phyloP scores from a whole-genome alignment of 1,139 yeast species.

The Debaryomyces nepalensis region DNA sequence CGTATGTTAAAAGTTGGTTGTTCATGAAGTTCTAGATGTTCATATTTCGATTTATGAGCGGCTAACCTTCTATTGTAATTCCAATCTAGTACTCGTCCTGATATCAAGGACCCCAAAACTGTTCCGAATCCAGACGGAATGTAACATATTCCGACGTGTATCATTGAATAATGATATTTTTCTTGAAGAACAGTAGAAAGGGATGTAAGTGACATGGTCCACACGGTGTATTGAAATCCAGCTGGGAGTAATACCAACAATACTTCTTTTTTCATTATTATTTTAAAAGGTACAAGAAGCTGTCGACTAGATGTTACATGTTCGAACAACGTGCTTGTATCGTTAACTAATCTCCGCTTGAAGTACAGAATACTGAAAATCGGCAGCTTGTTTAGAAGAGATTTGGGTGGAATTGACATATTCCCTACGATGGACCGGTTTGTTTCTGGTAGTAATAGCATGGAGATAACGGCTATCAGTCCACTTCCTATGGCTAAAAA shows the following conservation, averaged over 20 bases:
- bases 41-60: constrained; percentile 24
- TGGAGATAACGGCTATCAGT: constrained; percentile 28
- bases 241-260: constrained; percentile 34
- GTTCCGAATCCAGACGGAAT: constrained; percentile 45
- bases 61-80: constrained; percentile 29
- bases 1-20: constrained; percentile 34
- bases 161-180: constrained; percentile 36
- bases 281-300: constrained; percentile 35
- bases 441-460: constrained; percentile 41
- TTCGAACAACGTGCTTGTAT: constrained; percentile 29
- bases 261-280: constrained; percentile 30
- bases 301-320: constrained; percentile 22
- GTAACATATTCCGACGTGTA: constrained; percentile 44
- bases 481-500: constrained; percentile 46
- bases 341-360: constrained; percentile 31
- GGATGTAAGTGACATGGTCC: constrained; percentile 44
- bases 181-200: constrained; percentile 36
- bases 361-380: constrained; percentile 31
- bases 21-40: constrained; percentile 19
- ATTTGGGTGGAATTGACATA: constrained; percentile 37
- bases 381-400: constrained; percentile 27
- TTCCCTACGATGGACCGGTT: constrained; percentile 43
- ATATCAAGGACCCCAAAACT: constrained; percentile 33
- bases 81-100: constrained; percentile 35
- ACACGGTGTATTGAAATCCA: constrained; percentile 41